These are phyloP conservation scores for Nakazawaea populi DNA, from an alignment of 805 yeast species.

Conservation along the genomic window DNA sequence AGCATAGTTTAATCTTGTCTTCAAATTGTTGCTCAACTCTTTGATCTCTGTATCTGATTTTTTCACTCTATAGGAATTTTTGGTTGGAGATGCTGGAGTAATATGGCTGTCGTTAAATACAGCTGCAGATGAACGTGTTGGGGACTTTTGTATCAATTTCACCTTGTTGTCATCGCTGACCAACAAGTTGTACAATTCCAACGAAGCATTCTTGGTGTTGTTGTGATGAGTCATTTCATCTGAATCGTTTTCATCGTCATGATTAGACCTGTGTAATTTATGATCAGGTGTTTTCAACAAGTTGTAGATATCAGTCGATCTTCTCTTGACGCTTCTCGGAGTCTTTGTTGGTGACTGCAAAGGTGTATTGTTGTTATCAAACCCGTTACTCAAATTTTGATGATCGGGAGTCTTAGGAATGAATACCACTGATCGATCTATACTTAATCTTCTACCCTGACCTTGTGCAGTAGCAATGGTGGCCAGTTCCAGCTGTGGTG, in stretches of 20 bases:
- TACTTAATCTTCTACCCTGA: conserved; percentile 4
- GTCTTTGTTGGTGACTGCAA: conserved; percentile 25
- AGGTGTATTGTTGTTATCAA: conserved; percentile 27
- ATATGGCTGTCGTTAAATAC: conserved; percentile 20
- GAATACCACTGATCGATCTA: conserved; percentile 4
- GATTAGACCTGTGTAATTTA: background rate
- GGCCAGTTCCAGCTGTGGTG: background rate
- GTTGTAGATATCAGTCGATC: conserved; percentile 27
- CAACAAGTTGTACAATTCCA: conserved; percentile 24
- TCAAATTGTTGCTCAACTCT: conserved; percentile 29
- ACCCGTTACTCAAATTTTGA: conserved; percentile 16
- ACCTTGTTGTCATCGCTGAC: conserved; percentile 12
- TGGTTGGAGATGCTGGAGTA: conserved; percentile 17
- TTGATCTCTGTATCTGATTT: conserved; percentile 27
- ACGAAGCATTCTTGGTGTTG: conserved; percentile 22
- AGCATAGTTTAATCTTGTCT: conserved; percentile 30
- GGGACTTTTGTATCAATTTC: conserved; percentile 4
- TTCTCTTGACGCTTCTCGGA: conserved; percentile 24
- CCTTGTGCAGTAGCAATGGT: background rate
- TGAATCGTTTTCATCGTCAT: background rate
- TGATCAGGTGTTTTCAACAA: conserved; percentile 29
- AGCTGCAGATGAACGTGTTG: conserved; percentile 18
- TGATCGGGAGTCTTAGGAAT: conserved; percentile 25
- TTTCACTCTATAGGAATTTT: conserved; percentile 21
- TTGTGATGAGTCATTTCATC: background rate